Conservation (phyloP, 2,329 filamentous ascomycete genomes). For the Pseudogymnoascus sp. region DNA sequence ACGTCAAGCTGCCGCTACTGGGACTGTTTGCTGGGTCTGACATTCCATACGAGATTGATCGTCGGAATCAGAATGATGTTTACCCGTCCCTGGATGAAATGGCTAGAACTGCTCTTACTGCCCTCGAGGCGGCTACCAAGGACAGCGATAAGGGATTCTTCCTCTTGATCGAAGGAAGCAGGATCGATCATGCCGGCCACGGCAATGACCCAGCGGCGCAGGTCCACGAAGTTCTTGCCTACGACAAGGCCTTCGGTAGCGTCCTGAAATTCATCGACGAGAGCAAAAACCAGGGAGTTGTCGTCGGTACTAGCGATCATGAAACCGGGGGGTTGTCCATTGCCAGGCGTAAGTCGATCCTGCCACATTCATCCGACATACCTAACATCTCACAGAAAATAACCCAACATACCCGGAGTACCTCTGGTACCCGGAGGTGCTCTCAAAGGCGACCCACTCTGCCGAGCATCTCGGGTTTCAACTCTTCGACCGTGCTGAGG, state of each 20-base stretch:
- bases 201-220: constrained; percentile 77
- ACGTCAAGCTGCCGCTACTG: constrained; percentile 68
- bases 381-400: constrained; percentile 37
- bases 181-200: constrained; percentile 92
- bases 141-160: constrained; percentile 91
- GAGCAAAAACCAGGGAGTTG: constrained; percentile 64
- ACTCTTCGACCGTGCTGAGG: constrained; percentile 46
- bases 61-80: constrained; percentile 64
- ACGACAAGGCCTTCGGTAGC: constrained; percentile 75
- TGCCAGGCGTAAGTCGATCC: constrained; percentile 56
- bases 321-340: constrained; percentile 86
- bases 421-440: constrained; percentile 72
- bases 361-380: background rate
- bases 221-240: constrained; percentile 89
- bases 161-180: constrained; percentile 93
- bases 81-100: constrained; percentile 92
- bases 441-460: constrained; percentile 71
- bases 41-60: constrained; percentile 90
- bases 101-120: constrained; percentile 71
- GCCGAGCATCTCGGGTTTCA: constrained; percentile 61
- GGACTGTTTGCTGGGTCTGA: constrained; percentile 78
- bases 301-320: constrained; percentile 90
- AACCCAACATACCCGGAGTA: constrained; percentile 57
- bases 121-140: constrained; percentile 72
- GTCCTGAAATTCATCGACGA: constrained; percentile 79